These are phyloP conservation scores for Scedosporium apiospermum DNA, from an alignment of 2,329 filamentous ascomycete species.

Conservation along the genomic window DNA sequence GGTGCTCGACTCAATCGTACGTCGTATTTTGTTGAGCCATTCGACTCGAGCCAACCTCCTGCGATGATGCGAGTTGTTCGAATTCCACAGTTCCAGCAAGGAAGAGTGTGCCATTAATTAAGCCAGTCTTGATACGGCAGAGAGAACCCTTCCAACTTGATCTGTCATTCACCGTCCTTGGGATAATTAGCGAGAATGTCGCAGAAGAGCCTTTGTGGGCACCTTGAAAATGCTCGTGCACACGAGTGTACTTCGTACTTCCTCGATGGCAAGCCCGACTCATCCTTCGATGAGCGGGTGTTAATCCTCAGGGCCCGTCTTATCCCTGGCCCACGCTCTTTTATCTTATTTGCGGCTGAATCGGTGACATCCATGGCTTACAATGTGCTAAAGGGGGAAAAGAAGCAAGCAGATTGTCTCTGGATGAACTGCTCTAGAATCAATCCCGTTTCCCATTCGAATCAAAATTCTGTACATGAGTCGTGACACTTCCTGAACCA, in stretches of 20 bases:
- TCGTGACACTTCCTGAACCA: neutral
- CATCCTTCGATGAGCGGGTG: too few species aligned
- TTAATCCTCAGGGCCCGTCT: too few species aligned
- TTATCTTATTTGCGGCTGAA: too few species aligned
- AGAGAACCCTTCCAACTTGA: neutral
- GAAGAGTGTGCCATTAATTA: neutral
- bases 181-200: neutral
- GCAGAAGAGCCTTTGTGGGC: neutral
- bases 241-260: too few species aligned
- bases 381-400: neutral
- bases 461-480: neutral
- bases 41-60: neutral
- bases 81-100: neutral
- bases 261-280: too few species aligned
- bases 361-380: too few species aligned
- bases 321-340: too few species aligned
- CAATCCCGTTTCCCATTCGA: neutral
- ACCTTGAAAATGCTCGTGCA: neutral
- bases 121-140: neutral
- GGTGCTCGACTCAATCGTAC: neutral
- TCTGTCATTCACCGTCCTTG: neutral
- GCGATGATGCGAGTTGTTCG: neutral
- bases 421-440: neutral
- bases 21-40: too few species aligned
- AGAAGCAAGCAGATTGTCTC: neutral